phyloP scores from a whole-genome alignment of 805 yeast genomes.

The Grigorovia transvaalensis region DNA sequence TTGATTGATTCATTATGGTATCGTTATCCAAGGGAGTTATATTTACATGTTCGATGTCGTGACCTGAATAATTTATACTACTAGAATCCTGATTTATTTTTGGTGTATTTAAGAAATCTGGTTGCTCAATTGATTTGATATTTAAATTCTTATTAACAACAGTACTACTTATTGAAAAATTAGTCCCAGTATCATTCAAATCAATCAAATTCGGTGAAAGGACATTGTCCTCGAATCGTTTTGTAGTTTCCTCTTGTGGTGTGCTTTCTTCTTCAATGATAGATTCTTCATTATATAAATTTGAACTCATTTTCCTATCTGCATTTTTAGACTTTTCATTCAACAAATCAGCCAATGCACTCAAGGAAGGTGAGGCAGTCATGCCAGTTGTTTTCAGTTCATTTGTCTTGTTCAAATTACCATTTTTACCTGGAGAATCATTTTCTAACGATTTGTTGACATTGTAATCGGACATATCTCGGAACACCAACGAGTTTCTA shows the following conservation, averaged over 20 bases:
- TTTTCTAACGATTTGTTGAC: background rate
- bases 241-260: constrained; percentile 4
- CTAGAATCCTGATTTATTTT: constrained; percentile 4
- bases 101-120: constrained; percentile 26
- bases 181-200: constrained; percentile 10
- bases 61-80: background rate
- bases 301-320: constrained; percentile 15
- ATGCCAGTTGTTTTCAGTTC: constrained; percentile 27
- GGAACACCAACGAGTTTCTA: constrained; percentile 25
- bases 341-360: constrained; percentile 33
- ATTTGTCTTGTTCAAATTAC: background rate
- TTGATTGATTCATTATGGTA: background rate
- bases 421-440: background rate
- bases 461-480: constrained; percentile 19
- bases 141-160: background rate
- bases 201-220: constrained; percentile 31
- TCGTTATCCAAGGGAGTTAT: background rate
- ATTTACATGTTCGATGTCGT: background rate
- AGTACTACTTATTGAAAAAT: background rate
- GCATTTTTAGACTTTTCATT: constrained; percentile 29
- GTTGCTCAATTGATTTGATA: constrained; percentile 14
- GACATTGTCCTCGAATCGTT: background rate
- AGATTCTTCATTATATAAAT: constrained; percentile 9
- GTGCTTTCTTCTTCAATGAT: constrained; percentile 19
- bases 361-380: constrained; percentile 35